Conservation (phyloP, 2,329 filamentous ascomycete species). For the Cercospora sp. region DNA sequence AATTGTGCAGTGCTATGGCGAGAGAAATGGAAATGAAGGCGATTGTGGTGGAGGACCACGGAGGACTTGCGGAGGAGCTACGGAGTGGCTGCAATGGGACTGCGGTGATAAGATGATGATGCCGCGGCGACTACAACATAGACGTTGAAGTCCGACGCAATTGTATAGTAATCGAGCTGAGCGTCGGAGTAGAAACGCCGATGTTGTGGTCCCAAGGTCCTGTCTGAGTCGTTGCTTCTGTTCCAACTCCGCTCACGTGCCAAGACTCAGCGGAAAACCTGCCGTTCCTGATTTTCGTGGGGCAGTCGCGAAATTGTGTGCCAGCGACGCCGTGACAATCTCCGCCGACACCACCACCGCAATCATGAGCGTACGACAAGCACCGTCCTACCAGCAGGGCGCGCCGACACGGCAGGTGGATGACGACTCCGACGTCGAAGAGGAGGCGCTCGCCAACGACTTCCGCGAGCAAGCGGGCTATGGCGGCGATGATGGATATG, state of each 20-base stretch:
- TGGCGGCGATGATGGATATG: constrained; percentile 62
- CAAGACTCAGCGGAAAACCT: constrained; percentile 4
- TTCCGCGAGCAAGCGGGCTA: constrained; percentile 96
- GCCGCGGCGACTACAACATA: neutral
- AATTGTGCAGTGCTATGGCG: neutral
- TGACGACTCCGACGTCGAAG: constrained; percentile 83
- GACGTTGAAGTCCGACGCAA: neutral
- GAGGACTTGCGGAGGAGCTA: neutral
- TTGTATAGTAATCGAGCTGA: neutral
- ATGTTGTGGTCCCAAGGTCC: neutral
- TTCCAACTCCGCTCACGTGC: neutral
- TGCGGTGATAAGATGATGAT: neutral
- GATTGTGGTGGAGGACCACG: neutral
- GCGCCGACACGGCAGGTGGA: constrained; percentile 37
- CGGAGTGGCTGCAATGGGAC: neutral
- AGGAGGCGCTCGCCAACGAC: constrained; percentile 92
- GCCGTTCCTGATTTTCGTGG: constrained; percentile 9
- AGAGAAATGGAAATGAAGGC: neutral
- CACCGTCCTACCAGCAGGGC: constrained; percentile 44
- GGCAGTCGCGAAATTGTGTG: constrained; percentile 19
- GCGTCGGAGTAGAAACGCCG: neutral
- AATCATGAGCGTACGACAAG: constrained; percentile 43
- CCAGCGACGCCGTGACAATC: constrained; percentile 1
- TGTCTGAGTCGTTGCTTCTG: neutral
- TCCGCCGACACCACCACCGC: constrained; percentile 13